Evolutionary conservation across 2,329 filamentous ascomycete species (phyloP).

Genomic region (Venturia oleaginea): DNA sequence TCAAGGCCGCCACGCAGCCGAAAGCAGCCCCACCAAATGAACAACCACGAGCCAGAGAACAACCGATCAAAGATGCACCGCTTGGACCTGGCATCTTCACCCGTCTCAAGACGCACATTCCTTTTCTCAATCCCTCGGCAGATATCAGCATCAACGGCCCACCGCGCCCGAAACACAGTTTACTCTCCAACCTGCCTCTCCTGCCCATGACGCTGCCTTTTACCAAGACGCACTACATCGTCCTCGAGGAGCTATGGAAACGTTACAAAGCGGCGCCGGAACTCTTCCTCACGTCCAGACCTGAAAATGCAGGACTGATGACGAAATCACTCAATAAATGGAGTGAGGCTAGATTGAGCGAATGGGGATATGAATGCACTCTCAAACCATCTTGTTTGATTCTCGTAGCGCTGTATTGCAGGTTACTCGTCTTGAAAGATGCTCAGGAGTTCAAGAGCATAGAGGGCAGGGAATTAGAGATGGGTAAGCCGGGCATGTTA

Average conservation of each 20-base stretch:
- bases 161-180: slow-evolving; percentile 6
- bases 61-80: not conserved
- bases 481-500: slow-evolving; percentile 8
- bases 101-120: slow-evolving; percentile 1
- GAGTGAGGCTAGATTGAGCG: not conserved
- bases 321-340: not conserved
- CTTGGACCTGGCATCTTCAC: not conserved
- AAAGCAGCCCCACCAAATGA: not conserved
- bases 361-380: slow-evolving; percentile 27
- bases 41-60: not conserved
- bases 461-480: slow-evolving; percentile 22
- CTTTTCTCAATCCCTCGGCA: not conserved
- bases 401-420: slow-evolving; percentile 26
- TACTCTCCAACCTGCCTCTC: slow-evolving; percentile 8
- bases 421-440: slow-evolving; percentile 23
- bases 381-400: slow-evolving; percentile 26
- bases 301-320: slow-evolving; percentile 4
- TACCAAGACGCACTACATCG: slow-evolving; percentile 32
- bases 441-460: slow-evolving; percentile 22
- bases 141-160: not conserved
- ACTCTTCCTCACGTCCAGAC: slow-evolving; percentile 22
- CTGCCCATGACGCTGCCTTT: slow-evolving; percentile 30
- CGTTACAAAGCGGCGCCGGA: slow-evolving; percentile 24
- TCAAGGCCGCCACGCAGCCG: not conserved
- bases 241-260: slow-evolving; percentile 28